Percentiles rank a stretch among this genome's conserved stretches.
These are phyloP conservation scores for Candida arabinofermentans DNA, from an alignment of 805 yeast species.

Conservation along the genomic window DNA sequence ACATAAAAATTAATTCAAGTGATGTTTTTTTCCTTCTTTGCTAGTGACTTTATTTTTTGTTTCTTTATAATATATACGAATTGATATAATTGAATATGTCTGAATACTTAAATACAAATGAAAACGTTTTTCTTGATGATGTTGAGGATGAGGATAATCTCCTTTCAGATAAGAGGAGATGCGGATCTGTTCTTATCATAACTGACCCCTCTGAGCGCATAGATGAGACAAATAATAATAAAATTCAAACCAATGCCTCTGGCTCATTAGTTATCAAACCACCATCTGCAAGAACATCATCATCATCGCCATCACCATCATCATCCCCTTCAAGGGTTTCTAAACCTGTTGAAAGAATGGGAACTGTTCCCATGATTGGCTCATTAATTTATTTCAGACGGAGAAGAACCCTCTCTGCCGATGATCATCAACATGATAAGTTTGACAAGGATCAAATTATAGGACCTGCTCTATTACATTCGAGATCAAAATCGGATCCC, in stretches of 20 bases:
- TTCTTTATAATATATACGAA: too few species aligned
- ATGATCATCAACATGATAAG: not conserved
- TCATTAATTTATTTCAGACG: conserved; percentile 24
- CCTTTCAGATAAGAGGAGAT: not conserved
- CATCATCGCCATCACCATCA: too few species aligned
- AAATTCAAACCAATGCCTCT: not conserved
- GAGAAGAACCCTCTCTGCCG: conserved; percentile 7
- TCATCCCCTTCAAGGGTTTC: too few species aligned
- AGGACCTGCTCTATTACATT: too few species aligned
- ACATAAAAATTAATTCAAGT: too few species aligned
- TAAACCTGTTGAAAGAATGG: conserved; percentile 2
- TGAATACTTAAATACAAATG: not conserved
- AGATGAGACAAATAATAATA: not conserved
- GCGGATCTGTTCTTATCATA: not conserved
- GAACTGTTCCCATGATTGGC: conserved; percentile 27
- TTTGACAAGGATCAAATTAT: too few species aligned
- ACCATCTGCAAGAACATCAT: too few species aligned
- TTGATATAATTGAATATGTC: too few species aligned
- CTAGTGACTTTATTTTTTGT: too few species aligned
- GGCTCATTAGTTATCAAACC: too few species aligned
- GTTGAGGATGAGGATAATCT: too few species aligned
- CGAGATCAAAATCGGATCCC: not conserved
- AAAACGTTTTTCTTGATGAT: not conserved
- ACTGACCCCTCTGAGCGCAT: not conserved
- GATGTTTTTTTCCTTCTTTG: too few species aligned